Conservation (phyloP, 202 grass and related monocot species). For the Carex arenaria region DNA sequence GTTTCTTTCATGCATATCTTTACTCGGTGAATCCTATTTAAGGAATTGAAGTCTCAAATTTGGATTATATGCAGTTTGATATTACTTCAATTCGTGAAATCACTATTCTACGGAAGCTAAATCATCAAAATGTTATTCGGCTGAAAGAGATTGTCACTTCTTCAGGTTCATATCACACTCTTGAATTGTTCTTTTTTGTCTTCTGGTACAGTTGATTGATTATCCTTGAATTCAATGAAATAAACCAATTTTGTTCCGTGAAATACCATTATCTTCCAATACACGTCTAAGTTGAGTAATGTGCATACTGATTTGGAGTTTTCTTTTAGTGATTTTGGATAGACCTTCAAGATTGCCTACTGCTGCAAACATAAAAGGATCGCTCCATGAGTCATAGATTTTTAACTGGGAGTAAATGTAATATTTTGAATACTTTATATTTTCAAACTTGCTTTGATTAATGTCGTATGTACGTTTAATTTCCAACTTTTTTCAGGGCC, state of each 20-base stretch:
- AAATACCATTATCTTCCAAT: neutral
- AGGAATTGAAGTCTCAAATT: neutral
- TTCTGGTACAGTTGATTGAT: neutral
- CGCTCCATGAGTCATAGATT: neutral
- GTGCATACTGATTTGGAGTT: neutral
- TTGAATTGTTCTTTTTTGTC: neutral
- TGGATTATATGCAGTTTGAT: constrained; percentile 45
- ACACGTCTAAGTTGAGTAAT: neutral
- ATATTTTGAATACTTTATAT: neutral
- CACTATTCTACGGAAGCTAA: constrained; percentile 82
- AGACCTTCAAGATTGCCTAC: neutral
- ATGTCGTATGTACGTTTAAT: constrained; percentile 3
- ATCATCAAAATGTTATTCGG: constrained; percentile 80
- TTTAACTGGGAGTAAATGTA: neutral
- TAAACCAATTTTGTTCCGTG: neutral
- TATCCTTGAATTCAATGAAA: neutral
- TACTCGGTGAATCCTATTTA: neutral
- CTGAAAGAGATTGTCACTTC: constrained; percentile 92
- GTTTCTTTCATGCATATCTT: neutral
- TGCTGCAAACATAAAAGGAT: neutral
- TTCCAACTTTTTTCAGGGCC: constrained; percentile 23
- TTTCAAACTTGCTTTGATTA: neutral
- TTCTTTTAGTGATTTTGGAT: neutral
- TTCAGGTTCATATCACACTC: constrained; percentile 38
- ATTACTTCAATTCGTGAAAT: constrained; percentile 87